Evolutionary conservation across 2,329 filamentous ascomycete species (phyloP).

Genomic region (Lachnellula suecica): DNA sequence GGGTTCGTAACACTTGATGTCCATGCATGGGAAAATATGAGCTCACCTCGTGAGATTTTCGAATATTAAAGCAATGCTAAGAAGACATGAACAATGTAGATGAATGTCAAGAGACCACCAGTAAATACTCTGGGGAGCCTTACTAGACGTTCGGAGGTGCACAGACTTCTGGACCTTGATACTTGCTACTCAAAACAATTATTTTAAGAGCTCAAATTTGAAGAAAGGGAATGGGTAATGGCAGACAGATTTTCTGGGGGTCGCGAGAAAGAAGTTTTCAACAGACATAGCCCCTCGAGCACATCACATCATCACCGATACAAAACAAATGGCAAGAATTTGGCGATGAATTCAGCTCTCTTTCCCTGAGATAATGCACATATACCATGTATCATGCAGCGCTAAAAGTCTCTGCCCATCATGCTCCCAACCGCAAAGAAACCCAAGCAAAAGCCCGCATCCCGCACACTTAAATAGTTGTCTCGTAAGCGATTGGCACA

Average conservation of each 20-base stretch:
- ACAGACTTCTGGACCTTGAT: not conserved
- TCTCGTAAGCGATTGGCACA: conserved; percentile 93
- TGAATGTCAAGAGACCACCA: not conserved
- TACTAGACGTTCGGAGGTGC: conserved; percentile 8
- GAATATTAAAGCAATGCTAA: too few relatives aligned
- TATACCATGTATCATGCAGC: conserved; percentile 32
- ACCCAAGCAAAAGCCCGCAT: conserved; percentile 29
- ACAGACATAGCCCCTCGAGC: not conserved
- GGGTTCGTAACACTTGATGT: too few relatives aligned
- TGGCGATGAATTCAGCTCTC: conserved; percentile 28
- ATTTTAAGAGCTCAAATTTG: too few relatives aligned
- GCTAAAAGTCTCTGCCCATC: conserved; percentile 29
- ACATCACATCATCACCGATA: conserved; percentile 5
- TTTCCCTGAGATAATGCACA: conserved; percentile 32
- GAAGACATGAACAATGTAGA: too few relatives aligned
- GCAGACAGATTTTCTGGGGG: too few relatives aligned
- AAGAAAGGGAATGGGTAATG: too few relatives aligned
- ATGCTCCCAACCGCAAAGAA: conserved; percentile 31
- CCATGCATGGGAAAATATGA: too few relatives aligned
- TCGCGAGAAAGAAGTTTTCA: not conserved
- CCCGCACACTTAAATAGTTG: conserved; percentile 72
- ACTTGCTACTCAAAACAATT: too few relatives aligned
- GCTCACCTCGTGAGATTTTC: too few relatives aligned
- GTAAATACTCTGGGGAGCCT: not conserved
- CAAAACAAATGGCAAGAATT: conserved; percentile 6